Base-by-base conservation (phyloP, 2,329 filamentous ascomycete genomes). In the Xylariales sp. region DNA sequence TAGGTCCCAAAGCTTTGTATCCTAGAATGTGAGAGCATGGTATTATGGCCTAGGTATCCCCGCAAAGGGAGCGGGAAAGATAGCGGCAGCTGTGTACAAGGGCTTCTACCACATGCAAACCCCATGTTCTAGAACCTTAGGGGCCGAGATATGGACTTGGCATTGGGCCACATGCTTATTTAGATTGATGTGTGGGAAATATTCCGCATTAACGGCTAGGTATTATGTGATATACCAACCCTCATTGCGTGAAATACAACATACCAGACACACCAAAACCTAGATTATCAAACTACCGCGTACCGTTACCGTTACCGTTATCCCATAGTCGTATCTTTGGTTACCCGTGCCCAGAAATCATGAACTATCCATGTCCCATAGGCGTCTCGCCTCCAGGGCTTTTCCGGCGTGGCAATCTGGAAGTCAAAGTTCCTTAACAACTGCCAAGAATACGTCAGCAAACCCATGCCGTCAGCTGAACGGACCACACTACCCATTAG, bases 361-460 rank as follows among this genome's bases (percentile, higher is more conserved):
- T 70, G 52, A 23, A 75, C 68, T 8, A 69, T 16, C 30, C 62
- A 70, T 3, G 67, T 71, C 10, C 58, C 46, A 39, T 71, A 71
- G 3, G 32, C 62, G n/a, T 12, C 23, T 43, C 67, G 67, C 16
- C 3, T 54, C 72, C 69, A 75, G 3, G 72, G 69, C n/a, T 64
- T 61, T 53, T 72, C 67, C 16, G 73, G 72, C 32, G 69, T 70
- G 2, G 64, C 69, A 3, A 71, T 59, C 34, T 74, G 72, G 52
- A 74, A 73, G 55, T 75, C 72, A 23, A 74, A 74, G 28, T 72
- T 62, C 23, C 73, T 70, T 3, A 74, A 30, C 12, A 74, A 57
- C 73, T 75, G 52, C 9, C 12, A 32, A 32, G 39, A 5, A 32
- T 50, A 34, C 10, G 34, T 68, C 3, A 68, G 58, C 43, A 50